Base-by-base conservation (phyloP, 345 rosid genomes). In the Iberis pinnata region DNA sequence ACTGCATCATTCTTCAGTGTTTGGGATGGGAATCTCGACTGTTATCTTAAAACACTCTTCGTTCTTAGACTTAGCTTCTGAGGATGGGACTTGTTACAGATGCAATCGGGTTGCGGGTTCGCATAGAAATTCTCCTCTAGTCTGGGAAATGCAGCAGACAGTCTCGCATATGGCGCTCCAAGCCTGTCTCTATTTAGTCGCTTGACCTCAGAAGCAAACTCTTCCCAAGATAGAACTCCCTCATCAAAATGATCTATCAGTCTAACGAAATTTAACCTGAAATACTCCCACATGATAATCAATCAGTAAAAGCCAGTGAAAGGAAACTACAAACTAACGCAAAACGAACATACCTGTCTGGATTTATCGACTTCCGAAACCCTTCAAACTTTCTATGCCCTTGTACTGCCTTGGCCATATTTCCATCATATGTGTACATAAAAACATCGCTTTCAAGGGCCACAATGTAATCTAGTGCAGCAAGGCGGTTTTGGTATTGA, bases 391-490 rank as follows among this genome's bases (percentile, higher is more conserved):
- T 69, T 68, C 97, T 54, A 35, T 89, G 97, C 22, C 97, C 97
- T 70, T 89, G 95, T 45, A 89, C 98, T 12, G 98, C 96, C 71
- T 82, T 90, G 10, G 98, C 98, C 98, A 90, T 90, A 49, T 90
- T 90, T 18, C 98, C 98, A 53, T 90, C 96, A 4, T 90, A 87
- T 4, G 98, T 87, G 63, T 87, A 82, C 42, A 84, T 79, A 71
- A 90, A 90, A 25, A 87, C 98, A 44, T 90, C 92, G 43, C 98
- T 90, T 67, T 87, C 92, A 49, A 87, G 80, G 20, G 98, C 98
- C 49, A 87, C 78, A 27, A 82, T 78, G 56, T 90, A 82, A 67
- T 90, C 98, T 78, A 90, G 63, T 2, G 98, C 95, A 14, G 98
- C 98, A 1, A 90, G 82, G 37, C 94, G 96, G 57, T 90, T 90